Conservation (phyloP, 768 basidiomycete species). For the Cyclocybe aegerita region DNA sequence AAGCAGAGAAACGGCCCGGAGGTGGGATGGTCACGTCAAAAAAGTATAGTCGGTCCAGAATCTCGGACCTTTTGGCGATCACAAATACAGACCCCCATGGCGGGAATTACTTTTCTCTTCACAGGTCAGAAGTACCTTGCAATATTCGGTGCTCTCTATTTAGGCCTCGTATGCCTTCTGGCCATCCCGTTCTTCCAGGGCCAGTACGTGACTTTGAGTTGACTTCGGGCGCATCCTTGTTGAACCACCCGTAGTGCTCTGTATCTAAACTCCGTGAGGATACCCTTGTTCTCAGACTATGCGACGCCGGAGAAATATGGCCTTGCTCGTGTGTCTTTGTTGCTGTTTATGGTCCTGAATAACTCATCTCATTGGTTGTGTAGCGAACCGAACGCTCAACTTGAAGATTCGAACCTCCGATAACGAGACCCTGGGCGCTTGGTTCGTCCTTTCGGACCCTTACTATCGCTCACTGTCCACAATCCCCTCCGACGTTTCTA, state of each 20-base stretch:
- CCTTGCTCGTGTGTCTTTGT: conserved; percentile 60
- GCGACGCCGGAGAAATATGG: conserved; percentile 75
- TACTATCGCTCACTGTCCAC: conserved; percentile 53
- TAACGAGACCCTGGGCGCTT: conserved; percentile 79
- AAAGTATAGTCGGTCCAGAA: too few relatives aligned
- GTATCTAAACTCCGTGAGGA: conserved; percentile 65
- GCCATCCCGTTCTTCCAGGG: conserved; percentile 66
- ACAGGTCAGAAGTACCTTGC: conserved; percentile 28
- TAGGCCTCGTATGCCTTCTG: conserved; percentile 48
- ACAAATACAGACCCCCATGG: conserved; percentile 8
- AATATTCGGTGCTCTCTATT: conserved; percentile 54
- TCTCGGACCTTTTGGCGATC: too few relatives aligned
- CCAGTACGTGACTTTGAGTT: conserved; percentile 33
- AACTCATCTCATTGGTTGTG: neutral
- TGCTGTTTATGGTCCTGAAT: conserved; percentile 5
- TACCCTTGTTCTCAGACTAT: conserved; percentile 66
- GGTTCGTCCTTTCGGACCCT: conserved; percentile 75
- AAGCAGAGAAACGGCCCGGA: too few relatives aligned
- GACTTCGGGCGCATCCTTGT: neutral
- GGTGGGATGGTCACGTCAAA: too few relatives aligned
- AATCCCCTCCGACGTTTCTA: conserved; percentile 34
- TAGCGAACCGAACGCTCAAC: conserved; percentile 80
- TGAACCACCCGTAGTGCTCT: conserved; percentile 25
- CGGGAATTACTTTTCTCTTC: conserved; percentile 17
- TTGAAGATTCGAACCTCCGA: conserved; percentile 71